Base-by-base conservation (phyloP, 164 flowering plant genomes). In the Malania oleifera region DNA sequence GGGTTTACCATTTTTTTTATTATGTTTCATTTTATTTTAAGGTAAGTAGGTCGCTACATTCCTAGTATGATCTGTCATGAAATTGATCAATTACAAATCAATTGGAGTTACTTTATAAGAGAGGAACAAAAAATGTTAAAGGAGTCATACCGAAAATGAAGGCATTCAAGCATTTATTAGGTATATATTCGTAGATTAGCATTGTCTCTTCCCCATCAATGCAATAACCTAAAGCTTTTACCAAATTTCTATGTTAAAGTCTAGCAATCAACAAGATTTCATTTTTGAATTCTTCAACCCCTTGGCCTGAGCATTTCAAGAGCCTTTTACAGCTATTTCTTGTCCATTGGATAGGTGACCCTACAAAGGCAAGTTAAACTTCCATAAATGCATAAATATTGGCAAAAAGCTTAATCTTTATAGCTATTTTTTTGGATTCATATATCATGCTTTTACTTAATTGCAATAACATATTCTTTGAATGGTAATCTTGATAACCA, bases 181-280 rank as follows among this genome's bases (percentile, higher is more conserved):
- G 72, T 70, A 77, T n/a, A 60, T 51, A 77, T 14, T 74, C 81
- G 24, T 78, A 75, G 18, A 77, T 57, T 12, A 77, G 12, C 74
- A 77, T 67, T 41, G 37, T 67, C 38, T 74, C 77, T n/a, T 70
- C 76, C 19, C 39, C 39, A 2, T 65, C 37, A 47, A 67, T 60
- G 67, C 81, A 77, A 51, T 63, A 69, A 0, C 78, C 81, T 0
- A 73, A 27, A 28, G 71, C 52, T 34, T 37, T 64, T 13, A 77
- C 81, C 37, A 76, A 73, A 62, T 74, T 77, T 22, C 74, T 39
- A 27, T 77, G 81, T 12, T 74, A 78, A 37, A 78, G 82, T 57
- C 67, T 67, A 0, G 73, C 73, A 1, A 78, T 75, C 44, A 73
- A 15, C 64, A 18, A 44, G 3, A 73, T 75, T 66, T 78, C 82